A percentile compares a stretch with the other conserved stretches of the same genome.
Evolutionary conservation across 768 basidiomycete species (phyloP).

Genomic region (Macrocybe gigantea): DNA sequence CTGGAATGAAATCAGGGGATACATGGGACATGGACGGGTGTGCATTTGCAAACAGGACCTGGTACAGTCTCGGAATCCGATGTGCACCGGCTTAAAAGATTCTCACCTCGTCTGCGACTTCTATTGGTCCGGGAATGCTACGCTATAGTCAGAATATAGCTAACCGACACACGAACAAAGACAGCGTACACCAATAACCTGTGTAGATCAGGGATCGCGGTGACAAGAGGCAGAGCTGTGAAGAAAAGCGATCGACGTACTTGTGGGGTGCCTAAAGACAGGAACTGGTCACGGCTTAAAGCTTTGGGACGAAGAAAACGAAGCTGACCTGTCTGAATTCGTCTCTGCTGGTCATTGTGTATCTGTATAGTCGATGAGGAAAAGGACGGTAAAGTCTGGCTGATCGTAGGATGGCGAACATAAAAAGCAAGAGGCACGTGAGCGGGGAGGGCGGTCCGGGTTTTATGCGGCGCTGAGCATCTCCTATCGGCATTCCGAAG

Average conservation of each 20-base stretch:
- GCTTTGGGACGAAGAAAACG: too few species aligned
- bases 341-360: conserved; percentile 17
- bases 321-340: conserved; percentile 13
- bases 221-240: conserved; percentile 12
- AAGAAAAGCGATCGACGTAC: conserved; percentile 13
- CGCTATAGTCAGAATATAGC: conserved; percentile 7
- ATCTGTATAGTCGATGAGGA: neutral
- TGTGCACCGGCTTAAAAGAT: neutral
- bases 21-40: conserved; percentile 88
- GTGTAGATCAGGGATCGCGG: conserved; percentile 13
- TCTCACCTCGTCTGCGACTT: conserved; percentile 43
- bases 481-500: too few species aligned
- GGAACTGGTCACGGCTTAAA: neutral
- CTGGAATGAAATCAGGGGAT: conserved; percentile 79
- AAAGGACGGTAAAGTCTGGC: neutral
- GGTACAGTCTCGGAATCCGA: neutral
- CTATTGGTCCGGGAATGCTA: conserved; percentile 63
- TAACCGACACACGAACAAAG: neutral
- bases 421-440: conserved; percentile 10
- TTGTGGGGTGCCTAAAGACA: conserved; percentile 27
- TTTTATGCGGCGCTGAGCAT: too few species aligned
- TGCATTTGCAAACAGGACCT: conserved; percentile 92
- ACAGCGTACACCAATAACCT: conserved; percentile 46
- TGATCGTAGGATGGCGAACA: conserved; percentile 9
- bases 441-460: neutral